phyloP scores from a whole-genome alignment of 202 grass and related monocot species.

The Zizania palustris region DNA sequence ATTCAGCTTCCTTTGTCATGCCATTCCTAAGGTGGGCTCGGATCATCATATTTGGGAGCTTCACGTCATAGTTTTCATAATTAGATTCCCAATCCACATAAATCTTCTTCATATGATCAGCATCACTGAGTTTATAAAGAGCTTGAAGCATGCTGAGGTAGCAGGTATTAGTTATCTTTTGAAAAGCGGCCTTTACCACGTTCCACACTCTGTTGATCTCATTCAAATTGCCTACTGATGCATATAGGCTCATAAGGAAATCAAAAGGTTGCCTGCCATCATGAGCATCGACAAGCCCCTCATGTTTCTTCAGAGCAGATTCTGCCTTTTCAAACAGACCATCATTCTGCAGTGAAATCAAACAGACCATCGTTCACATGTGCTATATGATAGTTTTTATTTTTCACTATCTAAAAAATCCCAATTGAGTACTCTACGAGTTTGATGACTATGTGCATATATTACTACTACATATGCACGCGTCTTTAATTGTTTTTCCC shows the following conservation, averaged over 20 bases:
- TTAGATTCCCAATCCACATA: slow-evolving; percentile 74
- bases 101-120: slow-evolving; percentile 52
- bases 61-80: slow-evolving; percentile 51
- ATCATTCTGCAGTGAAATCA: slow-evolving; percentile 34
- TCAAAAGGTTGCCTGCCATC: slow-evolving; percentile 59
- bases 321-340: slow-evolving; percentile 62
- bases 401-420: too few species aligned
- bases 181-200: slow-evolving; percentile 54
- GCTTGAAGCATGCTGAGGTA: slow-evolving; percentile 73
- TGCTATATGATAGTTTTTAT: too few species aligned
- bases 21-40: slow-evolving; percentile 51
- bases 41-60: slow-evolving; percentile 65
- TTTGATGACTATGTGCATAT: too few species aligned
- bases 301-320: slow-evolving; percentile 63
- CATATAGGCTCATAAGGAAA: slow-evolving; percentile 70
- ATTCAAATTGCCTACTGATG: slow-evolving; percentile 59
- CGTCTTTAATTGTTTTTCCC: too few species aligned
- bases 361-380: slow-evolving; percentile 39
- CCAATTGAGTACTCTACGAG: too few species aligned
- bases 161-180: slow-evolving; percentile 58
- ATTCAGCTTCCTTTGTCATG: slow-evolving; percentile 62
- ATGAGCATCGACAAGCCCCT: slow-evolving; percentile 45
- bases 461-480: too few species aligned
- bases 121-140: slow-evolving; percentile 66
- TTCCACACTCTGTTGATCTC: slow-evolving; percentile 69